Percentiles rank a stretch among this genome's conserved stretches.
Conservation (phyloP, 2,329 filamentous ascomycete species). For the Neopestalotiopsis sp. region DNA sequence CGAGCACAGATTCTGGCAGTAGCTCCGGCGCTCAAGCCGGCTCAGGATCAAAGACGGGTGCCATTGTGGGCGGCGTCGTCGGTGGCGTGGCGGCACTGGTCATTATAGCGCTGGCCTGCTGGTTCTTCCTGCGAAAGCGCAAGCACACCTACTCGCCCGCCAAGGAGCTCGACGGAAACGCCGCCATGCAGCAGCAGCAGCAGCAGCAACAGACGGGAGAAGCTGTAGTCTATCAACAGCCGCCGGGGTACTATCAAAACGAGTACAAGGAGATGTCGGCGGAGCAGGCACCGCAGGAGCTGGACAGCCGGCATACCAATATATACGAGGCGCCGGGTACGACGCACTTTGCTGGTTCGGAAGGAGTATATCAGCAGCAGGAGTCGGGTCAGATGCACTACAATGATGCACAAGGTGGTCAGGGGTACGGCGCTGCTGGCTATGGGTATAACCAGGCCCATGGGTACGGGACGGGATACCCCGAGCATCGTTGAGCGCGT, state of each 20-base stretch:
- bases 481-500: not conserved
- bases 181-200: not conserved
- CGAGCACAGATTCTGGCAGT: not conserved
- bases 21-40: not conserved
- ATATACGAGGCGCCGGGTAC: not conserved
- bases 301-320: not conserved
- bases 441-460: not conserved
- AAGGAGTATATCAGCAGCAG: not conserved
- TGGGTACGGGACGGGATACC: not conserved
- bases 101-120: conserved; percentile 6
- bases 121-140: not conserved
- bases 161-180: not conserved
- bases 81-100: conserved; percentile 28
- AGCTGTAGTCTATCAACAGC: not conserved
- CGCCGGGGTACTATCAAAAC: not conserved
- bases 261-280: not conserved
- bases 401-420: not conserved
- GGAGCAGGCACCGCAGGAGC: not conserved
- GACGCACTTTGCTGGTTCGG: not conserved
- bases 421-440: not conserved
- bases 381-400: not conserved
- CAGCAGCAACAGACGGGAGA: not conserved
- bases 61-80: conserved; percentile 33
- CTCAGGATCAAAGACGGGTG: conserved; percentile 11
- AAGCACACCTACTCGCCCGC: not conserved